Base-by-base conservation (phyloP, 2,329 filamentous ascomycete species). In the Fusarium multiceps region DNA sequence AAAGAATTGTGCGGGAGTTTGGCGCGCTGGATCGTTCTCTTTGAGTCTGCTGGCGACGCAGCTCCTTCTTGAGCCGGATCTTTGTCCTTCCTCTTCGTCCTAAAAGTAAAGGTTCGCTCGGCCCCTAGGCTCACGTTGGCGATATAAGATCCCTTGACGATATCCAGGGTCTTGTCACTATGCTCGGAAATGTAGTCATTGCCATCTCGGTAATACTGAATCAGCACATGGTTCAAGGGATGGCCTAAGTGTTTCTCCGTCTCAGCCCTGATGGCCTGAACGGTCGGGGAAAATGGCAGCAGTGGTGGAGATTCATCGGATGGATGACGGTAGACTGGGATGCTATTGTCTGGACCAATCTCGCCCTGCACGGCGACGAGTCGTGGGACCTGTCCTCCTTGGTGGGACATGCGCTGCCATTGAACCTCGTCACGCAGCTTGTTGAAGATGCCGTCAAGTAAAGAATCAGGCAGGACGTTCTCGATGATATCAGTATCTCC, bases 101-200 rank as follows among this genome's bases (percentile, higher is more conserved):
- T 89, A 37, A 99, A 87, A 0, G 92, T 87, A 94, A 98, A 98
- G 4, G 90, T 94, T 55, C 96, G 87, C 80, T 97, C 90, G 1
- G 95, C 94, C 2, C 96, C 96, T n/a, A 98, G 86, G 71, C 93
- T 97, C 51, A 97, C 89, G 76, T 98, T 99, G 70, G 94, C 93
- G 71, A 99, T 97, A 63, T 86, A 94, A 25, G 92, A 96, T 7
- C 86, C 89, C 27, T 87, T 88, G 14, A 89, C 90, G 59, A 99
- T 96, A 78, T 99, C 96, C 25, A 99, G 84, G 0, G 95, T 97
- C 81, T 99, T 99, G 78, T 99, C 96, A 41, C 93, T 97, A 77
- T 99, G 96, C 77, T 99, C 96, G 1, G 93, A 96, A 67, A 99
- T 99, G 77, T 93, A 93, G 80, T 99, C 96, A 49, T 88, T 89